Evolutionary conservation across 1,284 basidiomycete species (phyloP), one percentile per base, ranked within the genome.

Genomic region (Sphaerobolus stellatus): DNA sequence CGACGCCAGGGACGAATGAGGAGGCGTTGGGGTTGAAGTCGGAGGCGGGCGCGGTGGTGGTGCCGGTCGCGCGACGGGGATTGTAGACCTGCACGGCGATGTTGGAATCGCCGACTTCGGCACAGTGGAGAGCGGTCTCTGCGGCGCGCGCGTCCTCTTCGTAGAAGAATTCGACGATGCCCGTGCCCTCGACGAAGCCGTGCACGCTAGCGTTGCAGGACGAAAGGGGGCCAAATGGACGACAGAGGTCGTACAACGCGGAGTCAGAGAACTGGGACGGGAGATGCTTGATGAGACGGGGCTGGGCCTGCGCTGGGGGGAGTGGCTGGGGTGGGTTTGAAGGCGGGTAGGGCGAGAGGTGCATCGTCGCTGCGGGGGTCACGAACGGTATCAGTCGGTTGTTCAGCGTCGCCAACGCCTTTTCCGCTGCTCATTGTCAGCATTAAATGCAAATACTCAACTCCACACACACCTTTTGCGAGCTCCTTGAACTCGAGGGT

Each of bases 111-210:
- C 87, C 86, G 6, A 92, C 75, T 47, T 92, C 89, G 18, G 84
- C 80, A 61, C 87, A 92, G 68, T 92, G 89, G 79, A 92, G 77
- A 2, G 83, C 83, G 46, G 84, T 81, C 64, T 94, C 90, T 2
- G 90, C 90, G 20, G 77, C 71, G 18, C 80, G 78, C 4, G 90
- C 92, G 66, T 94, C 92, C 43, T 91, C 89, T 68, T 94, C 91
- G 60, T 84, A 82, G 90, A 90, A 94, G 68, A 91, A 94, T 68
- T 94, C 90, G 49, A 94, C 79, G 53, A 90, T 77, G 49, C 84
- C 90, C 0, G 82, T 86, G 65, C 87, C 86, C 47, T 78, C 76
- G 5, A 86, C 84, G 65, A 89, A 83, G 57, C 84, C 77, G 36
- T 84, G 84, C 60, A 88, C 82, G 25, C 47, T 48, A n/a, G 81